Base-by-base conservation (phyloP, 2,329 filamentous ascomycete species). In the Aspergillus neoniger region DNA sequence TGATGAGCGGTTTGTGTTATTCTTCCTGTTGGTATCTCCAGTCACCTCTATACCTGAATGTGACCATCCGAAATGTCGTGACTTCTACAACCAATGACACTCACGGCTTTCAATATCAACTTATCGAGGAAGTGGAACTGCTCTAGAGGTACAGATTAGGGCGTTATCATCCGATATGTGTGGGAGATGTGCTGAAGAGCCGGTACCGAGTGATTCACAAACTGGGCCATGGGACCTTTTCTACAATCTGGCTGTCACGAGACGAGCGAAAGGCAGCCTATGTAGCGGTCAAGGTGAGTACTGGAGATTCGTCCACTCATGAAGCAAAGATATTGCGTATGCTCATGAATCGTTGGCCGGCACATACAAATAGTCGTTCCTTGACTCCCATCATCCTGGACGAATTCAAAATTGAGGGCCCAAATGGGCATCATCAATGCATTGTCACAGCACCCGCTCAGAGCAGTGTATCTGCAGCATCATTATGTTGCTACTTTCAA, bases 191-290 rank as follows among this genome's bases (percentile, higher is more conserved):
- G 1, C 78, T 81, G 56, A 57, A 75, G 8, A 56, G 70, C 47
- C 73, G 76, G 19, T 82, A 82, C 61, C 65, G 67, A 47, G 68
- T 81, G 41, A 65, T 79, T 21, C 73, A 80, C 60, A 82, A 82
- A 65, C 72, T 82, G 9, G 79, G 80, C 8, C 77, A 72, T 19
- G 79, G 80, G n/a, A 69, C 74, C 10, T 80, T 69, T 62, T 77
- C 78, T 12, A 81, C 76, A 15, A 75, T 79, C 41, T 82, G 76
- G 79, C 70, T 81, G 10, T 77, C 76, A 57, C 66, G 65, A 10
- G 69, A 76, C 61, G 8, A 47, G 36, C 38, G 43, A 17, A 28
- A 17, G 3, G 9, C 39, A 9, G 58, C 56, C 32, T 65, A 63
- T 10, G 55, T 64, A 4, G 54, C 57, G 9, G 39, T 55, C 15